Evolutionary conservation across 2,329 filamentous ascomycete species (phyloP).

Genomic region (Capronia epimyces): DNA sequence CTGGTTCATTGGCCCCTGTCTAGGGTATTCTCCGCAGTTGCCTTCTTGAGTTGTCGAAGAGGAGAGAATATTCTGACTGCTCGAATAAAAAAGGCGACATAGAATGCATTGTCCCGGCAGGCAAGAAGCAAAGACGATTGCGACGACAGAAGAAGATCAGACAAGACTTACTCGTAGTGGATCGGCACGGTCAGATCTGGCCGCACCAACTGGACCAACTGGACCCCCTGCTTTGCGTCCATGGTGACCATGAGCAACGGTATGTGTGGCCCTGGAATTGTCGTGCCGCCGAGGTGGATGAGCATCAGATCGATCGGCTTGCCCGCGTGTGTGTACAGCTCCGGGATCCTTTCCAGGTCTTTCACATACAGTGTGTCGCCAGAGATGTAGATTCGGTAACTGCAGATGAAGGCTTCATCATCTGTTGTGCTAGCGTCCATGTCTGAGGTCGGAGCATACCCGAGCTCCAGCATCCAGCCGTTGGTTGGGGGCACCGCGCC

Average conservation of each 20-base stretch:
- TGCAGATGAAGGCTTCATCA: slow-evolving; percentile 38
- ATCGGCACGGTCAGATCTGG: slow-evolving; percentile 60
- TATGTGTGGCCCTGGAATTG: slow-evolving; percentile 55
- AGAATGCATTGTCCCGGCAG: too few species aligned
- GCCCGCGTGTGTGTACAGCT: slow-evolving; percentile 44
- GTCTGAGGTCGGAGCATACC: slow-evolving; percentile 36
- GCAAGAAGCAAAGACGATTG: not conserved
- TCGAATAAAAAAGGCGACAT: not conserved
- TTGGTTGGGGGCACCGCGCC: slow-evolving; percentile 56
- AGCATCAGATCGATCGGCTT: slow-evolving; percentile 61
- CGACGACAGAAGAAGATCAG: not conserved
- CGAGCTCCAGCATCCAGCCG: slow-evolving; percentile 62
- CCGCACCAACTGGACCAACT: slow-evolving; percentile 55
- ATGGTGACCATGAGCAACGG: slow-evolving; percentile 64
- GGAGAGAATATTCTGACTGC: not conserved
- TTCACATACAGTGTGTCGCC: slow-evolving; percentile 60
- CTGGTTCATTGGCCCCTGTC: too few species aligned
- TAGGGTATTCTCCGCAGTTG: too few species aligned
- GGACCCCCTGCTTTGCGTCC: slow-evolving; percentile 58
- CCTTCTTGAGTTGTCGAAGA: not conserved
- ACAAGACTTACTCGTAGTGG: slow-evolving; percentile 50
- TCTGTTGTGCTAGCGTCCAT: not conserved
- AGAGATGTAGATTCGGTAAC: slow-evolving; percentile 61
- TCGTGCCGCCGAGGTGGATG: slow-evolving; percentile 61
- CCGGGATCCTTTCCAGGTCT: slow-evolving; percentile 57